Evolutionary conservation across 352 stramenopile species (phyloP), one percentile per base, ranked within the genome.

Genomic region (Globisporangium alternatum): DNA sequence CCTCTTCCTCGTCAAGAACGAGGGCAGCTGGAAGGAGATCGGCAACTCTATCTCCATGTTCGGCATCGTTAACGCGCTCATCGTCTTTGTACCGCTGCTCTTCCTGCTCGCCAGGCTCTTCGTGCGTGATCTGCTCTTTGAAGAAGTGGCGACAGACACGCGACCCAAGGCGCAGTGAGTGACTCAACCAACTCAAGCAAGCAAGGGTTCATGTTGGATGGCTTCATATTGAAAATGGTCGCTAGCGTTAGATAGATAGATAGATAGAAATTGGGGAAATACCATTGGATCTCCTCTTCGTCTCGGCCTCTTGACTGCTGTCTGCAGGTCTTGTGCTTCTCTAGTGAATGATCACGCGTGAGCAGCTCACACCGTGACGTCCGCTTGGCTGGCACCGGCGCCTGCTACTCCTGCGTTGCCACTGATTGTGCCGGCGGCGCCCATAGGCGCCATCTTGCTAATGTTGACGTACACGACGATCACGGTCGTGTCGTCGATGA

Each of bases 401-500:
- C n/a, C 22, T 22, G 12, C 48, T 31, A 15, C 48, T 12, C 48
- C 22, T 19, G 22, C 25, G 22, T n/a, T 60, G 19, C 37, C 51
- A 30, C 44, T 58, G 13, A 44, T 22, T 19, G 55, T 68, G 13
- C 33, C 55, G 22, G 33, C 62, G 2, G 62, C 62, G 0, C 31
- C 62, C 9, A 33, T 49, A 9, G 62, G 62, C 22, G 54, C 48
- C 71, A 81, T 81, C 52, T 79, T 69, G n/a, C 72, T 67, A 48
- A 82, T 87, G 65, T 93, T 87, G 21, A 99, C 73, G 70, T 98
- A 98, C 47, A 96, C 96, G 56, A 99, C 93, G 76, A 98, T 98
- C 39, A 99, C 90, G 5, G 97, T 99, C 44, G 97, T 99, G 81
- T 99, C 97, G 70, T 99, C 97, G 67, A 99, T 98, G 17, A 99